A percentile compares a stretch with the other conserved stretches of the same genome.
Conservation (phyloP, 805 yeast genomes). For the Saccharomycopsis oosterbeekiorum region DNA sequence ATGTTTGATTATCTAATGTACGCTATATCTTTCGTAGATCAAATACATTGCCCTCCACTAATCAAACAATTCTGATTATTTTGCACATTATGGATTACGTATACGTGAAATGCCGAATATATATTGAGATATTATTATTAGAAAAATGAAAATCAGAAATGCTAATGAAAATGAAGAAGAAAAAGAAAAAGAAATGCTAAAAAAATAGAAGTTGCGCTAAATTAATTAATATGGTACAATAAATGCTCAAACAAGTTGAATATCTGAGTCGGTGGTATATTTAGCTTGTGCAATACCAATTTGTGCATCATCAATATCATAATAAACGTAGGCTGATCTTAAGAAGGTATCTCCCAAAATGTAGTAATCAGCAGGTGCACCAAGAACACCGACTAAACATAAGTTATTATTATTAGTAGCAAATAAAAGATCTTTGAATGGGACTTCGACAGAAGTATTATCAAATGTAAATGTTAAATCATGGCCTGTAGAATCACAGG, state of each 20-base stretch:
- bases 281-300: constrained; percentile 40
- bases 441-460: constrained; percentile 36
- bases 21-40: no score
- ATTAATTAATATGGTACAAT: neutral
- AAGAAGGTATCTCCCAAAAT: constrained; percentile 48
- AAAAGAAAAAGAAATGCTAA: neutral
- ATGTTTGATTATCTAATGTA: no score
- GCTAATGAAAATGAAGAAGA: no score
- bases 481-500: constrained; percentile 12
- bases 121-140: no score
- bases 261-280: constrained; percentile 24
- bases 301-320: constrained; percentile 37
- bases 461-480: constrained; percentile 25
- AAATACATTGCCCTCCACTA: no score
- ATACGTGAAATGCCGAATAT: no score
- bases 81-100: no score
- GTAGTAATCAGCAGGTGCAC: constrained; percentile 27
- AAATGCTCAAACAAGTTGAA: constrained; percentile 31
- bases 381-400: constrained; percentile 38
- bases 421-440: constrained; percentile 30
- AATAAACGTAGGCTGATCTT: constrained; percentile 43
- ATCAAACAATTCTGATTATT: no score
- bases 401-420: constrained; percentile 23
- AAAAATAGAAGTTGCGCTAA: neutral
- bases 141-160: no score